phyloP scores from a whole-genome alignment of 1,139 yeast species.

The Hansenula lynferdii region DNA sequence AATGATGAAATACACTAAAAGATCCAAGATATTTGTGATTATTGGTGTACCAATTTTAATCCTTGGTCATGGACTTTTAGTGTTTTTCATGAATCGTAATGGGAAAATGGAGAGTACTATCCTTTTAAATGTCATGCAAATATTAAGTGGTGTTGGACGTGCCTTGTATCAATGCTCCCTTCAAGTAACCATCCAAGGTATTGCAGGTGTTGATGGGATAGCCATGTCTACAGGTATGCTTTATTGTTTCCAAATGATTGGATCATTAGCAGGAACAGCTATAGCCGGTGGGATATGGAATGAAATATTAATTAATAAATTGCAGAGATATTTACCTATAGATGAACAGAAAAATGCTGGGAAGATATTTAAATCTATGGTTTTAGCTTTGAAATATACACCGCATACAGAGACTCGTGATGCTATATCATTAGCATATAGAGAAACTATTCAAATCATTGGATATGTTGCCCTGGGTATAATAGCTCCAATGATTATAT shows the following conservation, averaged over 20 bases:
- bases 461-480: conserved; percentile 23
- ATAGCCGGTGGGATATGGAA: conserved; percentile 29
- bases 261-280: conserved; percentile 40
- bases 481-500: conserved; percentile 19
- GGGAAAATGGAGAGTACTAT: conserved; percentile 18
- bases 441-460: conserved; percentile 24
- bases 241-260: conserved; percentile 36
- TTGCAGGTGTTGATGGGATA: conserved; percentile 39
- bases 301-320: conserved; percentile 12
- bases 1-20: conserved; percentile 26
- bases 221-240: conserved; percentile 40
- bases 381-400: conserved; percentile 17
- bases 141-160: conserved; percentile 28
- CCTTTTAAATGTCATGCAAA: conserved; percentile 22
- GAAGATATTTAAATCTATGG: conserved; percentile 19
- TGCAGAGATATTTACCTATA: conserved; percentile 18
- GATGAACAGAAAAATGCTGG: conserved; percentile 15
- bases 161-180: conserved; percentile 26
- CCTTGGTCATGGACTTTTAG: conserved; percentile 27
- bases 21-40: conserved; percentile 29
- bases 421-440: conserved; percentile 23
- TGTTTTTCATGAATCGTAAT: conserved; percentile 20
- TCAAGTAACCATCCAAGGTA: conserved; percentile 30
- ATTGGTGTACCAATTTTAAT: conserved; percentile 25
- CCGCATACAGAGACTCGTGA: conserved; percentile 22